Conservation (phyloP, 2,329 filamentous ascomycete species). For the Apiospora aurea region DNA sequence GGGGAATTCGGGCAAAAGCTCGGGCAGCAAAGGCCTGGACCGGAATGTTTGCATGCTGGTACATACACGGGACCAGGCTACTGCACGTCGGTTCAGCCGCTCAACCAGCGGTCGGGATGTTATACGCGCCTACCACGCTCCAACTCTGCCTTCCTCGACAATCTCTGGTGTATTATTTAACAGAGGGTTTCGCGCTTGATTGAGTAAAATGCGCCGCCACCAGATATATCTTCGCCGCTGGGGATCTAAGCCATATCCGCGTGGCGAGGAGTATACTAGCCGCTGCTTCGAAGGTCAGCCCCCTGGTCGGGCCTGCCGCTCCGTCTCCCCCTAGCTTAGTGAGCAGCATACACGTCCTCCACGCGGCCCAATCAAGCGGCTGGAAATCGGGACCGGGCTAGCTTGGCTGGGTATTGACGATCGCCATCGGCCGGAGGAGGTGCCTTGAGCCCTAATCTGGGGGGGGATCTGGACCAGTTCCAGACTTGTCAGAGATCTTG, state of each 20-base stretch:
- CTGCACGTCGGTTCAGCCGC: slow-evolving; percentile 14
- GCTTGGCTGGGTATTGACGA: neutral
- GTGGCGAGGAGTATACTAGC: neutral
- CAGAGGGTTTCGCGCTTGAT: slow-evolving; percentile 2
- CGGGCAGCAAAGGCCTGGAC: neutral
- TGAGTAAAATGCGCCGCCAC: slow-evolving; percentile 4
- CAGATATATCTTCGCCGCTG: neutral
- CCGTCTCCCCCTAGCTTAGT: neutral
- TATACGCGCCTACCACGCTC: neutral
- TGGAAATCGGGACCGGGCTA: neutral
- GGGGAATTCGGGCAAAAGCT: neutral
- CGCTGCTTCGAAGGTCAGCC: neutral
- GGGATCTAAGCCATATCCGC: neutral
- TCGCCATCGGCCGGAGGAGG: neutral
- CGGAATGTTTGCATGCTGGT: neutral
- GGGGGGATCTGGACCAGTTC: neutral
- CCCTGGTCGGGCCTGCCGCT: neutral
- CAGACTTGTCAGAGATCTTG: neutral
- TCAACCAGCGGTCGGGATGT: neutral
- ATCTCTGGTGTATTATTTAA: neutral
- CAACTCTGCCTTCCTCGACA: neutral
- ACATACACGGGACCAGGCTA: neutral
- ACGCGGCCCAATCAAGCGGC: neutral
- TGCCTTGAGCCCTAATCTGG: neutral
- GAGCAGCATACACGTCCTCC: neutral